These are phyloP conservation scores for Pythium dissimile DNA, from an alignment of 352 stramenopile species.

Conservation along the genomic window DNA sequence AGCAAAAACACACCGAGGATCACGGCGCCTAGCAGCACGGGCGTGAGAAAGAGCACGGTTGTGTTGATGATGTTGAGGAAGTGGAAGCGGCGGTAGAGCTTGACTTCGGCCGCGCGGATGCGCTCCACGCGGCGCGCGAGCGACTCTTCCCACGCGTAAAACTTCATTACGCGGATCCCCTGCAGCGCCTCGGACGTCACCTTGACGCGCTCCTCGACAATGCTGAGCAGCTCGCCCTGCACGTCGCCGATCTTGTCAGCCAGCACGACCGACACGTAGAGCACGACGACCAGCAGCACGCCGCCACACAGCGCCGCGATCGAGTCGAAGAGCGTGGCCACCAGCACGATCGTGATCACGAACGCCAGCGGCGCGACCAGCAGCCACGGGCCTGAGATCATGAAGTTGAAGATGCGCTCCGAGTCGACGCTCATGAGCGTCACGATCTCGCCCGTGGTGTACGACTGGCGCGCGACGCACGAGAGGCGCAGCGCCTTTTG, in stretches of 20 bases:
- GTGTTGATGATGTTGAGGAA: conserved; percentile 58
- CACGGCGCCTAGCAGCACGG: conserved; percentile 36
- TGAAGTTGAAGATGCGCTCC: conserved; percentile 38
- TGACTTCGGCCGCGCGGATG: conserved; percentile 41
- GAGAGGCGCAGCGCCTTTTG: conserved; percentile 35
- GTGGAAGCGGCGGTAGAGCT: conserved; percentile 51
- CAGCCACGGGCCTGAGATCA: conserved; percentile 29
- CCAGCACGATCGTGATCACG: conserved; percentile 29
- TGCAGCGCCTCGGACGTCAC: conserved; percentile 91
- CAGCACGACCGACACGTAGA: conserved; percentile 18
- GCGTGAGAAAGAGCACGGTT: conserved; percentile 48
- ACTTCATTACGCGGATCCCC: conserved; percentile 89
- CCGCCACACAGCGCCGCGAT: conserved; percentile 17
- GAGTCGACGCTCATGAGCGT: conserved; percentile 37
- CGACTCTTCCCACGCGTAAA: conserved; percentile 82
- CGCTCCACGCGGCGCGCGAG: conserved; percentile 36
- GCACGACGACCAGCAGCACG: conserved; percentile 18
- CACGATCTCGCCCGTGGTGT: conserved; percentile 37
- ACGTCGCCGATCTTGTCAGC: conserved; percentile 21
- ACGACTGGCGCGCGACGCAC: conserved; percentile 25
- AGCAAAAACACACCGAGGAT: conserved; percentile 43
- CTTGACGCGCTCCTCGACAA: conserved; percentile 78
- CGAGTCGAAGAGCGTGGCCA: conserved; percentile 26
- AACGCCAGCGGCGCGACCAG: conserved; percentile 28
- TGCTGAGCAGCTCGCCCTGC: conserved; percentile 21